Evolutionary conservation across 2,329 filamentous ascomycete genomes (phyloP).

Genomic region (Xylaria sp.): DNA sequence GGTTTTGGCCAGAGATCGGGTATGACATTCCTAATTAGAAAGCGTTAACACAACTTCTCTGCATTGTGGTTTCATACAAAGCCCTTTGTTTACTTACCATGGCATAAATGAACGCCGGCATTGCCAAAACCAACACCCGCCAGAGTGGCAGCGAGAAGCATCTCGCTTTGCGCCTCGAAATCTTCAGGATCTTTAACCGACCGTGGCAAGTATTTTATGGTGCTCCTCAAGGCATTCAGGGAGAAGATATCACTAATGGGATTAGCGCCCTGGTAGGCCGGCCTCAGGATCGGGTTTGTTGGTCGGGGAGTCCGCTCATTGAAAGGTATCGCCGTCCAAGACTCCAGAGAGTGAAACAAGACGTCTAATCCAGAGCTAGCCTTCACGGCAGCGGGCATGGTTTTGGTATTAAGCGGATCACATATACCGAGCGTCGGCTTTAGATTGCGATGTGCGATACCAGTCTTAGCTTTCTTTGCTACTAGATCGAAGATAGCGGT

Average conservation of each 20-base stretch:
- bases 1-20: conserved; percentile 95
- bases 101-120: conserved; percentile 86
- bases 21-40: conserved; percentile 84
- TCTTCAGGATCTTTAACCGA: conserved; percentile 90
- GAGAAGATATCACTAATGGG: conserved; percentile 98
- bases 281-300: conserved; percentile 86
- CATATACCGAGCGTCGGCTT: conserved; percentile 94
- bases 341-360: conserved; percentile 93
- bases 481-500: conserved; percentile 98
- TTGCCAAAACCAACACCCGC: conserved; percentile 98
- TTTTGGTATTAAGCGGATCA: conserved; percentile 87
- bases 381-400: conserved; percentile 95
- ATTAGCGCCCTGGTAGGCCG: conserved; percentile 96
- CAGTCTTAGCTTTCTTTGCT: conserved; percentile 90
- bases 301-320: conserved; percentile 86
- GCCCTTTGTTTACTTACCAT: conserved; percentile 58
- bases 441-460: conserved; percentile 92
- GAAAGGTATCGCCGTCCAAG: conserved; percentile 97
- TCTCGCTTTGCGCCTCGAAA: conserved; percentile 90
- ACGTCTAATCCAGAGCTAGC: conserved; percentile 93
- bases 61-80: conserved; percentile 5
- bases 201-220: conserved; percentile 91
- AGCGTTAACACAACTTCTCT: conserved; percentile 12
- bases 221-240: conserved; percentile 82
- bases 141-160: conserved; percentile 93